Evolutionary conservation across 306 rosid genomes (phyloP).

Genomic region (Cicer pinnatifidum): DNA sequence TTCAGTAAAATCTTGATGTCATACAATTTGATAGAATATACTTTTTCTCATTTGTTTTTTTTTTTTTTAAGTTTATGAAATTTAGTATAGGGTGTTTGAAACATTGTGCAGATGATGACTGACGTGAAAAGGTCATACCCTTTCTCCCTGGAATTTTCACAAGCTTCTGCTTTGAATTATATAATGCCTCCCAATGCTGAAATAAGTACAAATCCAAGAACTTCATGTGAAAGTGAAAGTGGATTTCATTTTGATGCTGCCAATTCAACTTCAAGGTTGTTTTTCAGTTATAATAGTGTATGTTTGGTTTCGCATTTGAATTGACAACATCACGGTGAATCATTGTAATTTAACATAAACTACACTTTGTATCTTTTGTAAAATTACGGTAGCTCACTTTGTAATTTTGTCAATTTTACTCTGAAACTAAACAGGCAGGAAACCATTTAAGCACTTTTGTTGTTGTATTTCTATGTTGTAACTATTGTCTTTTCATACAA

Average conservation of each 20-base stretch:
- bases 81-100: constrained; percentile 11
- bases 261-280: constrained; percentile 58
- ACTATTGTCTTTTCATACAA: constrained; percentile 36
- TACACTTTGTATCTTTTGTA: too few relatives aligned
- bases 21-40: not conserved
- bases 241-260: constrained; percentile 45
- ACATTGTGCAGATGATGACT: constrained; percentile 59
- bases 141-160: constrained; percentile 57
- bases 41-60: not conserved
- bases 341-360: too few relatives aligned
- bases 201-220: constrained; percentile 51
- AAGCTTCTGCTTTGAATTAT: constrained; percentile 50
- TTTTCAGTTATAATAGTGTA: not conserved
- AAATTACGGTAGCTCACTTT: too few relatives aligned
- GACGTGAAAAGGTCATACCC: constrained; percentile 76
- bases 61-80: not conserved
- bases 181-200: constrained; percentile 50
- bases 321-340: too few relatives aligned
- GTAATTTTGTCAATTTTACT: too few relatives aligned
- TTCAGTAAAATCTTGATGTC: constrained; percentile 6
- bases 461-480: constrained; percentile 1
- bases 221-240: constrained; percentile 42
- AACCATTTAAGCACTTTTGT: constrained; percentile 1
- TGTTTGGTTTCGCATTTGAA: too few relatives aligned
- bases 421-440: too few relatives aligned